Base-by-base conservation (phyloP, 805 yeast species). In the Myxozyma nipponensis region DNA sequence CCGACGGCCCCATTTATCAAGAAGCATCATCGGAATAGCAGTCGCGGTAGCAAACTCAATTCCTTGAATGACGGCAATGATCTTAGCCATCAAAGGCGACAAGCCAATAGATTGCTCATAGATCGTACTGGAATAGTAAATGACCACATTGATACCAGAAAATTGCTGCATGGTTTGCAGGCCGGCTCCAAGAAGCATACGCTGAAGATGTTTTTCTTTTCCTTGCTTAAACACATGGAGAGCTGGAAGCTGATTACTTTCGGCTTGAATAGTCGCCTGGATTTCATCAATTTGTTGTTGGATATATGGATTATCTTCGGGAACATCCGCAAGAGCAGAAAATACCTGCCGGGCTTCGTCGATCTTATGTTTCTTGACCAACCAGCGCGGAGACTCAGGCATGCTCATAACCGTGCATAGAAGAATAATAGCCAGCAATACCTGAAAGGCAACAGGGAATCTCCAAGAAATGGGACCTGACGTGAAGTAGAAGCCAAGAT, bases 301-400 rank as follows among this genome's bases (percentile, higher is more conserved):
- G 22, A 64, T 48, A 17, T 65, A 56, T 21, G 50, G 63, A 44
- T 68, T 66, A 38, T 67, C 71, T 36, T 68, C 69, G 36, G 21
- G 76, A 75, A 24, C 17, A 26, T 37, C 52, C 5, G 39, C 49
- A n/a, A 55, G 50, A 15, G 42, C 41, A 18, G 50, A 37, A 18
- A 57, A 36, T 24, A 57, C 51, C 9, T 34, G 19, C 15, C 25
- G 24, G 2, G 95, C 95, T 38, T 74, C 77, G 46, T 78, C 82
- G 30, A 84, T 64, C 46, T 80, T 71, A 64, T 84, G 83, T 59
- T 83, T 81, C 61, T 81, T 81, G 9, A 91, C 86, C 63, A 78
- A 81, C 72, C 77, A 90, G 55, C 97, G 74, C 0, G 96, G 96
- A 41, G 91, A 81, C 67, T 90, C 97, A 1, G 98, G 97, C 23